Evolutionary conservation across 2,329 filamentous ascomycete species (phyloP).

Genomic region (Boeremia lycopersici): DNA sequence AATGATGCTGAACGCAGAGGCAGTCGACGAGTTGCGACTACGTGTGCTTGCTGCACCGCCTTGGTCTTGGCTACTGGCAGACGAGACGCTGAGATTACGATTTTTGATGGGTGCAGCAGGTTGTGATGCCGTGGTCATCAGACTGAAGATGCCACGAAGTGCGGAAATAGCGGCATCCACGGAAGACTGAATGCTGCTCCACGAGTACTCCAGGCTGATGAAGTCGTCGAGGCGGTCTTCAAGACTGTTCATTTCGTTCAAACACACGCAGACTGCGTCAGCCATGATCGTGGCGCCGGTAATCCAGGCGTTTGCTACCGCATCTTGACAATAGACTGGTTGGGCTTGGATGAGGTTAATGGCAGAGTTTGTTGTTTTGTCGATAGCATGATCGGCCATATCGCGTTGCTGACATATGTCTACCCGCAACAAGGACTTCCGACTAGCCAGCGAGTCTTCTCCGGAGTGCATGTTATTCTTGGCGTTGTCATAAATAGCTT

Average conservation of each 20-base stretch:
- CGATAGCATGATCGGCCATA: constrained; percentile 54
- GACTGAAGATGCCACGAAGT: constrained; percentile 53
- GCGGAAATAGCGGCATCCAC: constrained; percentile 50
- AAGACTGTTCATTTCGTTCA: constrained; percentile 49
- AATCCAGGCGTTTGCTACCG: constrained; percentile 53
- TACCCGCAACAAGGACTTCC: constrained; percentile 50
- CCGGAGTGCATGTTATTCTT: constrained; percentile 46
- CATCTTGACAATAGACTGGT: constrained; percentile 48
- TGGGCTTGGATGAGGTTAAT: constrained; percentile 53
- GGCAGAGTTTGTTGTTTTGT: constrained; percentile 54
- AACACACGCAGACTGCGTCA: constrained; percentile 52
- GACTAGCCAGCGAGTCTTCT: constrained; percentile 34
- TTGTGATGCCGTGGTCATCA: constrained; percentile 44
- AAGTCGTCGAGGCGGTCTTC: constrained; percentile 53
- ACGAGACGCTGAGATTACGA: constrained; percentile 38
- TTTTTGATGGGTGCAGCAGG: constrained; percentile 11
- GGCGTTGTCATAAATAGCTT: constrained; percentile 52
- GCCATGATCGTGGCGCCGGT: constrained; percentile 53
- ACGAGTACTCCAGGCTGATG: constrained; percentile 54
- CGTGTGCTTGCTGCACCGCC: constrained; percentile 20
- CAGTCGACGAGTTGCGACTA: constrained; percentile 32
- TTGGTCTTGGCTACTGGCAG: constrained; percentile 21
- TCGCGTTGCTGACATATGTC: constrained; percentile 53
- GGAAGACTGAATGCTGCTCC: constrained; percentile 50
- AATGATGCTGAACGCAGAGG: constrained; percentile 36